Evolutionary conservation across 1,284 basidiomycete genomes (phyloP).

Genomic region (Rhodotorula mucilaginosa): DNA sequence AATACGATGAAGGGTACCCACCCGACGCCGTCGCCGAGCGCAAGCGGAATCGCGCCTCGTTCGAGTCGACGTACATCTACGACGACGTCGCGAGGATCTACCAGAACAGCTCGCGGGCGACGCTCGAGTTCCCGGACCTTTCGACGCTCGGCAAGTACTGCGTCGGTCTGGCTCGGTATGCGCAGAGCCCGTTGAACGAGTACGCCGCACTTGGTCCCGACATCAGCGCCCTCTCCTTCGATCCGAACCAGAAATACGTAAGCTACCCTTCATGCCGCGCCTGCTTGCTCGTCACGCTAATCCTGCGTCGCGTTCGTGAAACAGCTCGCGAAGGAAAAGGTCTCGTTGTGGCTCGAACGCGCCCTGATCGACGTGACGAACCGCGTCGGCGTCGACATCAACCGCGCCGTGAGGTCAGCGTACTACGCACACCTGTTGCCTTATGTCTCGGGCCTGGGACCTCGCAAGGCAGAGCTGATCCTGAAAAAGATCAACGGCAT

Average conservation of each 20-base stretch:
- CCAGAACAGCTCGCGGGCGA: conserved; percentile 83
- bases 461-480: conserved; percentile 84
- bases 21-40: conserved; percentile 10
- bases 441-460: conserved; percentile 90
- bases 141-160: conserved; percentile 84
- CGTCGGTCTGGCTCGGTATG: conserved; percentile 87
- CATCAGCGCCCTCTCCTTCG: conserved; percentile 73
- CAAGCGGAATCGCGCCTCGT: conserved; percentile 23
- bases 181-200: conserved; percentile 90
- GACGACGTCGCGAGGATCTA: conserved; percentile 94
- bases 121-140: conserved; percentile 79
- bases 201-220: conserved; percentile 80
- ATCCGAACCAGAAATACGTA: conserved; percentile 78
- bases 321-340: conserved; percentile 79
- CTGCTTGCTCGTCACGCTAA: neutral
- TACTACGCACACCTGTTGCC: conserved; percentile 87
- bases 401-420: conserved; percentile 77
- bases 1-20: conserved; percentile 30
- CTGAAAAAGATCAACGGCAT: conserved; percentile 74
- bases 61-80: conserved; percentile 69
- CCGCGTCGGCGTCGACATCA: conserved; percentile 92
- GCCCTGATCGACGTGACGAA: conserved; percentile 86
- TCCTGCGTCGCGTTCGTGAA: neutral
- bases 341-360: conserved; percentile 77
- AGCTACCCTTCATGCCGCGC: conserved; percentile 42